These are phyloP conservation scores for Suillus cothurnatus DNA, from an alignment of 768 basidiomycete genomes.

Conservation along the genomic window DNA sequence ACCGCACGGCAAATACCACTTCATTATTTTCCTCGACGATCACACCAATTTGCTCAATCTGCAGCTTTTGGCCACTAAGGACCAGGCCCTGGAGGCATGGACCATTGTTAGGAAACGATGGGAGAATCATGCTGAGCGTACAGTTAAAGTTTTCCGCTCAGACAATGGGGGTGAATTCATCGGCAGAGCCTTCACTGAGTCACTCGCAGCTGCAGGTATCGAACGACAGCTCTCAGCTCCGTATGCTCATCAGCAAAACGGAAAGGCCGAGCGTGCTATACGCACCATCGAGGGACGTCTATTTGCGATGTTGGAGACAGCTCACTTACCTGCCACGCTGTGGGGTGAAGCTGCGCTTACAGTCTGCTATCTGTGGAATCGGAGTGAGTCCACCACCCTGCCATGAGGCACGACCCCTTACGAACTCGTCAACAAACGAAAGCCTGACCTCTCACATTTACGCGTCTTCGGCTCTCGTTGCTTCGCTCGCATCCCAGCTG, in stretches of 20 bases:
- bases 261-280: not conserved
- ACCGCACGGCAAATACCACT: no score
- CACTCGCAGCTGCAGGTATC: accelerated
- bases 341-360: not conserved
- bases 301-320: not conserved
- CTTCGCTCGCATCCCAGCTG: accelerated
- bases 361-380: not conserved
- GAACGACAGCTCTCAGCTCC: not conserved
- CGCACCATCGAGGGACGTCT: not conserved
- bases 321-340: accelerated
- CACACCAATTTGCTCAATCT: no score
- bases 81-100: no score
- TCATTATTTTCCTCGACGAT: no score
- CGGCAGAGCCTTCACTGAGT: not conserved
- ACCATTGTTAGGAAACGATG: no score
- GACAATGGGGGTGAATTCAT: not conserved
- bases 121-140: not conserved
- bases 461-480: no score
- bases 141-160: not conserved
- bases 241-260: not conserved
- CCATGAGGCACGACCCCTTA: accelerated
- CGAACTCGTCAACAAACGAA: accelerated
- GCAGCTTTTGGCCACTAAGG: no score
- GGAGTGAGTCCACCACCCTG: accelerated
- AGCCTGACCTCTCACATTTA: not conserved